A percentile compares a stretch with the other conserved stretches of the same genome.
Evolutionary conservation across 108 stramenopile species (phyloP).

Genomic region (Mayamaea pseudoterrestris): DNA sequence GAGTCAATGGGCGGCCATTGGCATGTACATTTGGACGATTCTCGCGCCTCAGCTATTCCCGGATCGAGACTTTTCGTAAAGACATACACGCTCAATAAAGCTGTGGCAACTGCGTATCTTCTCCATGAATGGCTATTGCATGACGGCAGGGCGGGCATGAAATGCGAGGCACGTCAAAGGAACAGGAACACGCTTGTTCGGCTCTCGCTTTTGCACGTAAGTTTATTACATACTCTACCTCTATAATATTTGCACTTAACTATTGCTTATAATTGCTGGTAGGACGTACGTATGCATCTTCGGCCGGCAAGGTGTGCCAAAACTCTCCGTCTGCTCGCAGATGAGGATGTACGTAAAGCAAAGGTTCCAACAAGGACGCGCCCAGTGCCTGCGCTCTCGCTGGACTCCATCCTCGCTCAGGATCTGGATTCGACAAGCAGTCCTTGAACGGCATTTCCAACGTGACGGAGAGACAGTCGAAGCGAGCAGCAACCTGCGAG

Average conservation of each 20-base stretch:
- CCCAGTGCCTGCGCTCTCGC: slow-evolving; percentile 27
- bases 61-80: slow-evolving; percentile 84
- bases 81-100: no score
- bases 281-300: slow-evolving; percentile 38
- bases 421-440: slow-evolving; percentile 26
- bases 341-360: slow-evolving; percentile 33
- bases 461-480: slow-evolving; percentile 45
- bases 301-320: slow-evolving; percentile 22
- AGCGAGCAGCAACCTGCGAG: slow-evolving; percentile 38
- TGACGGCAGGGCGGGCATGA: no score
- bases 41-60: slow-evolving; percentile 80
- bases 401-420: slow-evolving; percentile 29
- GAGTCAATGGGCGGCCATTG: slow-evolving; percentile 79
- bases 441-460: slow-evolving; percentile 72
- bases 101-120: no score
- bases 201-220: no score
- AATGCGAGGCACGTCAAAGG: no score
- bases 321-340: slow-evolving; percentile 37
- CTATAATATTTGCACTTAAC: no score
- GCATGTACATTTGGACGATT: slow-evolving; percentile 83
- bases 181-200: no score
- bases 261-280: slow-evolving; percentile 26
- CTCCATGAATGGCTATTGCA: no score
- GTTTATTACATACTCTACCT: no score
- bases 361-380: slow-evolving; percentile 32